Evolutionary conservation across 1,139 yeast genomes (phyloP).

Genomic region (Debaryomyces sp.): DNA sequence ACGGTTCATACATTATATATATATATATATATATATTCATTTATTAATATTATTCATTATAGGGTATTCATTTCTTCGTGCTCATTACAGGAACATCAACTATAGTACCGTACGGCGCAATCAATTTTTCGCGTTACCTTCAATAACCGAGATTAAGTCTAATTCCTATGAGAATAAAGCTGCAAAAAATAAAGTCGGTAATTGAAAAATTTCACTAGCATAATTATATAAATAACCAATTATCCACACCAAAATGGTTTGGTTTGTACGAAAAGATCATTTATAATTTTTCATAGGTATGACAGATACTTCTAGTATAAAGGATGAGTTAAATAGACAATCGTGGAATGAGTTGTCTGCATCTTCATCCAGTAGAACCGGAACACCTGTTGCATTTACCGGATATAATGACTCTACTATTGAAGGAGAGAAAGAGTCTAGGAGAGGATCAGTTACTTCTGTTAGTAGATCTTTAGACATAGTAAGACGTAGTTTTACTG

Average conservation of each 20-base stretch:
- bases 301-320: conserved; percentile 7
- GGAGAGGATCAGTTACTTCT: conserved; percentile 18
- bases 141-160: conserved; percentile 16
- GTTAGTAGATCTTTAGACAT: conserved; percentile 18
- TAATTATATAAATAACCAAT: conserved; percentile 5
- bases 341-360: conserved; percentile 13
- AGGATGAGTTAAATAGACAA: conserved; percentile 8
- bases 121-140: conserved; percentile 9
- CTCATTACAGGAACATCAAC: not conserved
- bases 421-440: conserved; percentile 8
- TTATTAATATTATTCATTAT: not conserved
- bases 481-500: conserved; percentile 14
- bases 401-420: conserved; percentile 1
- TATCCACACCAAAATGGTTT: not conserved
- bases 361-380: conserved; percentile 13
- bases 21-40: not conserved
- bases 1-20: not conserved
- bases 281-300: not conserved
- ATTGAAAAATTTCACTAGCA: conserved; percentile 1
- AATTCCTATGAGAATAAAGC: conserved; percentile 11
- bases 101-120: not conserved
- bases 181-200: conserved; percentile 6
- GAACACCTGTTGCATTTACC: conserved; percentile 22
- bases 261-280: not conserved
- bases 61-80: not conserved